Evolutionary conservation across 208 protist species (phyloP).

Genomic region (Blechomonas ayalai): DNA sequence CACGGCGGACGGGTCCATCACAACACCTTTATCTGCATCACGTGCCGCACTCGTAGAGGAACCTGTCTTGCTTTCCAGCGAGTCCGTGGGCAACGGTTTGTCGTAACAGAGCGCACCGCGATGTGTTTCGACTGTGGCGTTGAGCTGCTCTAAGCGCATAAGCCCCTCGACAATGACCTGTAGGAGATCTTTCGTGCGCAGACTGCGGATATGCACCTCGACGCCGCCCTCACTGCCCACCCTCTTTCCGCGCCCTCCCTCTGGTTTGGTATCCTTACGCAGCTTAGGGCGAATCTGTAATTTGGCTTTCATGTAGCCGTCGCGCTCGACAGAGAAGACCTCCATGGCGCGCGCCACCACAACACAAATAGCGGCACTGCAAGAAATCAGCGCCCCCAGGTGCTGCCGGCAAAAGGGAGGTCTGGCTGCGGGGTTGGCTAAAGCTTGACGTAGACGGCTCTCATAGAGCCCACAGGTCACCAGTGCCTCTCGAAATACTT

Average conservation of each 20-base stretch:
- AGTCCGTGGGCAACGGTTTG: background rate
- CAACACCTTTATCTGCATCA: conserved; percentile 6
- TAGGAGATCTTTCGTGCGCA: conserved; percentile 44
- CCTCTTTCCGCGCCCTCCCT: conserved; percentile 4
- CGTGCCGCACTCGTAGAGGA: too few relatives aligned
- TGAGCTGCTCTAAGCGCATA: conserved; percentile 62
- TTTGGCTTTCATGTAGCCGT: conserved; percentile 5
- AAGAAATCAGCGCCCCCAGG: conserved; percentile 47
- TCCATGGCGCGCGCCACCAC: conserved; percentile 52
- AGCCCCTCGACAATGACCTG: conserved; percentile 73
- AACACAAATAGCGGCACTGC: conserved; percentile 53
- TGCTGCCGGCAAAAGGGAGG: background rate
- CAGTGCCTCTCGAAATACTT: conserved; percentile 39
- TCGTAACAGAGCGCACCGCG: background rate
- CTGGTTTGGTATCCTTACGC: conserved; percentile 4
- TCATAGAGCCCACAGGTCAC: conserved; percentile 57
- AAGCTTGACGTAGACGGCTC: conserved; percentile 30
- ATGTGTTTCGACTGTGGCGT: conserved; percentile 17
- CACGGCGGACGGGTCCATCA: conserved; percentile 35
- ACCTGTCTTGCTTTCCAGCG: background rate
- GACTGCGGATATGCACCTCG: conserved; percentile 14
- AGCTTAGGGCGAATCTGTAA: background rate
- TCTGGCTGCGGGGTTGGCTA: conserved; percentile 5
- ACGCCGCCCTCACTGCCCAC: background rate
- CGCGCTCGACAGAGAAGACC: conserved; percentile 23